Percentiles rank a stretch among this genome's conserved stretches.
Conservation (phyloP, 2,329 filamentous ascomycete genomes). For the Leptographium radiaticola region DNA sequence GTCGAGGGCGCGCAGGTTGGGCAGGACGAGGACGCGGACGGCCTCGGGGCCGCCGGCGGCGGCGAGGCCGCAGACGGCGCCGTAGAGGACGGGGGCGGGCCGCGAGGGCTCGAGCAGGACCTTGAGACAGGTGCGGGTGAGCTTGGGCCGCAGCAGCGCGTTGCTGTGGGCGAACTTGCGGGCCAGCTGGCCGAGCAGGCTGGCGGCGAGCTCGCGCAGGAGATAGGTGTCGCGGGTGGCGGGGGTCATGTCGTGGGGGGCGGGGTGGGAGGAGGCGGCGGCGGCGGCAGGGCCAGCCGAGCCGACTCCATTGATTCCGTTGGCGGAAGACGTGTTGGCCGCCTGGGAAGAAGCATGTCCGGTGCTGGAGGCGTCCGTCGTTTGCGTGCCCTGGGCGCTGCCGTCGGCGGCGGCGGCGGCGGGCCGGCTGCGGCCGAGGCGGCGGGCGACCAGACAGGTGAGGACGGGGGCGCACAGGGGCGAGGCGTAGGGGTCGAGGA, state of each 20-base stretch:
- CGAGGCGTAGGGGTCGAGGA: conserved; percentile 49
- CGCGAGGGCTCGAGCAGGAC: conserved; percentile 80
- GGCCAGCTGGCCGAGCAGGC: conserved; percentile 66
- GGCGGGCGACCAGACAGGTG: conserved; percentile 78
- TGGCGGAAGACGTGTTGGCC: too few relatives aligned
- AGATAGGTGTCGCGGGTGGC: conserved; percentile 53
- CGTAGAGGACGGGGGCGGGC: conserved; percentile 74
- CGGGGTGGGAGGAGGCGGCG: conserved; percentile 30
- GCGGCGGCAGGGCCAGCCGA: conserved; percentile 11
- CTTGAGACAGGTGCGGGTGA: conserved; percentile 88
- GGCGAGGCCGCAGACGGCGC: conserved; percentile 68
- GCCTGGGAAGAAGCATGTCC: too few relatives aligned
- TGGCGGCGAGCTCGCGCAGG: conserved; percentile 73
- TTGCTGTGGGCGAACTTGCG: conserved; percentile 72
- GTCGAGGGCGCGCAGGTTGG: conserved; percentile 43
- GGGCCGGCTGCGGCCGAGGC: conserved; percentile 50
- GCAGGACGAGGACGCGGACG: conserved; percentile 41
- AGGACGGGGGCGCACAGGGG: conserved; percentile 73
- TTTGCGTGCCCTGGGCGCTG: too few relatives aligned
- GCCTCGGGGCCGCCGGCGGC: conserved; percentile 58
- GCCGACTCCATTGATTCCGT: neutral
- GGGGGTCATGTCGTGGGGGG: neutral
- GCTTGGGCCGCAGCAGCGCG: conserved; percentile 69
- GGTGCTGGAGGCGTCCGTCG: too few relatives aligned
- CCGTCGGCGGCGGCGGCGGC: too few relatives aligned